phyloP scores from a whole-genome alignment of 2,329 filamentous ascomycete species.

The Trichoderma sp. region DNA sequence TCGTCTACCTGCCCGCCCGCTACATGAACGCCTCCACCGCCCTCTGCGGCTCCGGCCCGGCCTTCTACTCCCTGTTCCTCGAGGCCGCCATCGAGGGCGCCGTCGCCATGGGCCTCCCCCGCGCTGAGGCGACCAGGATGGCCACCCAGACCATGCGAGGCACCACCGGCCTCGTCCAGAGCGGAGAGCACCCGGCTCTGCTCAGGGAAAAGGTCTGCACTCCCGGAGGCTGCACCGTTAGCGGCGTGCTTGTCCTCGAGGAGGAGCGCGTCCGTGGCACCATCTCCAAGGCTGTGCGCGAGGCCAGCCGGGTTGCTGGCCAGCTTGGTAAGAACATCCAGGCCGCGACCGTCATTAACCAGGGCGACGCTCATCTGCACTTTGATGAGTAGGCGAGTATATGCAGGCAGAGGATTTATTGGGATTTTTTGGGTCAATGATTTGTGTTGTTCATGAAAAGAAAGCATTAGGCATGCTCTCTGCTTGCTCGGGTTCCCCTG shows the following conservation, averaged over 20 bases:
- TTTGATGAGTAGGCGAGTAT: conserved; percentile 5
- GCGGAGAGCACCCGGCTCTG: conserved; percentile 73
- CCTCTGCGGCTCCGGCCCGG: conserved; percentile 73
- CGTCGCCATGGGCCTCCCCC: conserved; percentile 75
- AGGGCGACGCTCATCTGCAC: conserved; percentile 30
- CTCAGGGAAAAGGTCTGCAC: conserved; percentile 76
- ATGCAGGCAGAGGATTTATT: not conserved
- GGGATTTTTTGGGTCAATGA: conserved; percentile 1
- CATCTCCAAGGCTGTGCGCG: conserved; percentile 68
- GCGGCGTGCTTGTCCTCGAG: conserved; percentile 71
- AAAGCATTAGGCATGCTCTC: conserved; percentile 15
- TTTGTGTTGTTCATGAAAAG: not conserved
- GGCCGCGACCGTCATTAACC: conserved; percentile 42
- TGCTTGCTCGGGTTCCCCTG: conserved; percentile 18
- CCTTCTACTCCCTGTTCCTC: conserved; percentile 74
- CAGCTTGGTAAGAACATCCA: conserved; percentile 54
- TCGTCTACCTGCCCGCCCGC: conserved; percentile 65
- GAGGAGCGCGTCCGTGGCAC: conserved; percentile 70
- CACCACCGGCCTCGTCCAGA: conserved; percentile 67
- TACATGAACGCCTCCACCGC: conserved; percentile 75
- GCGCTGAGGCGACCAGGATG: conserved; percentile 74
- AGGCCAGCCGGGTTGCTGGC: conserved; percentile 70
- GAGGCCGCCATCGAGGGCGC: conserved; percentile 77
- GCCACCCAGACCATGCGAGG: conserved; percentile 79
- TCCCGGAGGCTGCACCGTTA: conserved; percentile 77